Base-by-base conservation (phyloP, 352 stramenopile species). In the Pythium utonaiense region DNA sequence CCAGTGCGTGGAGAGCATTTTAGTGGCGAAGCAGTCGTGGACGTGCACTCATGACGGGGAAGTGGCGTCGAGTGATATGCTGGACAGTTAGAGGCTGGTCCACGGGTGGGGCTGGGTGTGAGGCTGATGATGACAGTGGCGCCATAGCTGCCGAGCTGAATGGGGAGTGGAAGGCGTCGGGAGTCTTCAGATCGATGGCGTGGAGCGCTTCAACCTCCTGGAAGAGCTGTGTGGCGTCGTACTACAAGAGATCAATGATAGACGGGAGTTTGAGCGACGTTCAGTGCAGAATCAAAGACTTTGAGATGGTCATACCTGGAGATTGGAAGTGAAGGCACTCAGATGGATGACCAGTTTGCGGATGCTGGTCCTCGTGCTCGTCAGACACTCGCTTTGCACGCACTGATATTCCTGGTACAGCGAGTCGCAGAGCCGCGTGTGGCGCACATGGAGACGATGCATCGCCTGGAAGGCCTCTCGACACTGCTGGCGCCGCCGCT, bases 261-360 rank as follows among this genome's bases (percentile, higher is more conserved):
- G n/a, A n/a, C n/a, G n/a, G n/a, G n/a, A n/a, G n/a, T n/a, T n/a
- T n/a, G n/a, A n/a, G n/a, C n/a, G n/a, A n/a, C n/a, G n/a, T n/a
- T n/a, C n/a, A n/a, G n/a, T n/a, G n/a, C n/a, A n/a, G n/a, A n/a
- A n/a, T n/a, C n/a, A n/a, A n/a, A n/a, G n/a, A n/a, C n/a, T n/a
- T n/a, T n/a, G 28, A 44, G 8, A 4, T 4, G 28, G 4, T 28
- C 24, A 2, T 61, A 71, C 65, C 65, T 71, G 66, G 16, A 73
- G 44, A 45, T 70, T 73, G 3, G 66, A 73, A 3, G 66, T 73
- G 49, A 73, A 73, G 13, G 66, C 61, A 19, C 66, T 73, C 4
- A 73, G 53, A 42, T 73, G 66, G 38, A 73, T 64, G 13, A 69
- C 57, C 16, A 73, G 50, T 31, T 73, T 73, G 21, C 66, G 48